phyloP scores from a whole-genome alignment of 257 asterid genomes.

The Scutellaria barbata region DNA sequence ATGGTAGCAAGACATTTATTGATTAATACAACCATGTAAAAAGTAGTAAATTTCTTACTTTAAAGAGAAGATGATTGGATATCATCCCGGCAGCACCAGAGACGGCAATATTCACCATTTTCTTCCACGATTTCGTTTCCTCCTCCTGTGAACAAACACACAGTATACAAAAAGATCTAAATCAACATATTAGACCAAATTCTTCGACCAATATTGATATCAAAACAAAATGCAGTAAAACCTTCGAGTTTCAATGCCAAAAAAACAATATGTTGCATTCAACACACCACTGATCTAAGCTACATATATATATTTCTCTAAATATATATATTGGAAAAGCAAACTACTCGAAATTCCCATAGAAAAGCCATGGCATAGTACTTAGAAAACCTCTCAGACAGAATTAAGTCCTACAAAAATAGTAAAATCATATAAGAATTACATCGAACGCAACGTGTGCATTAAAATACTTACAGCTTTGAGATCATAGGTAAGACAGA shows the following conservation, averaged over 20 bases:
- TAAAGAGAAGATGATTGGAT: conserved; percentile 93
- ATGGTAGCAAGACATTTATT: too few species aligned
- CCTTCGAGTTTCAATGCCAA: not conserved
- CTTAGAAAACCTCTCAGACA: not conserved
- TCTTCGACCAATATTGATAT: not conserved
- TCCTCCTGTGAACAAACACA: conserved; percentile 66
- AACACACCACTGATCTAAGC: not conserved
- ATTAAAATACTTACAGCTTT: conserved; percentile 66
- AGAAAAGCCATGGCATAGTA: not conserved
- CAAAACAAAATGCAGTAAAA: not conserved
- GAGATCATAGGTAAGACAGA: conserved; percentile 98
- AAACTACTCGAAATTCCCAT: not conserved
- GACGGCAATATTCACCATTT: conserved; percentile 75
- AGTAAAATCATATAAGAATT: conserved; percentile 9
- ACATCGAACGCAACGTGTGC: conserved; percentile 25
- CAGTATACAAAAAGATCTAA: not conserved
- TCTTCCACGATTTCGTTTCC: conserved; percentile 93
- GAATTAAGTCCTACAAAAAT: not conserved
- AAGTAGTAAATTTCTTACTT: conserved; percentile 48
- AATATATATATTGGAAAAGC: not conserved
- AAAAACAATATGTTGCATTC: not conserved
- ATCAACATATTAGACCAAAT: not conserved
- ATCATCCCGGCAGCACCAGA: conserved; percentile 99
- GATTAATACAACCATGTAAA: not conserved
- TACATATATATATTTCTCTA: not conserved